Base-by-base conservation (phyloP, 2,329 filamentous ascomycete genomes). In the Fusarium fujikuroi region DNA sequence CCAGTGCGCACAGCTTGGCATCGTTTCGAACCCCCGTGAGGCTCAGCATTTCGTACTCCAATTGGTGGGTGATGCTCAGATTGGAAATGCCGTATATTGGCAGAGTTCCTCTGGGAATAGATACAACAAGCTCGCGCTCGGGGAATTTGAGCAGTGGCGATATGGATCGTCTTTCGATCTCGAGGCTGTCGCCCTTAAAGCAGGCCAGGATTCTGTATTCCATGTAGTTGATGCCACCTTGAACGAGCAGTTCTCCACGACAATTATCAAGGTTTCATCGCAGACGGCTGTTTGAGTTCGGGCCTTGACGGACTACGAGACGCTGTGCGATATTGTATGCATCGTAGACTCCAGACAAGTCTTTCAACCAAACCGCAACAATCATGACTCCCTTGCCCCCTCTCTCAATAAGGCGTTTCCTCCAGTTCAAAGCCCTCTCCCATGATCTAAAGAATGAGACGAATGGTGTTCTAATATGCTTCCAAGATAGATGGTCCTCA, bases 321-420 rank as follows among this genome's bases (percentile, higher is more conserved):
- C 9, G 1, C 30, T 5, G 8, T 50, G 43, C 37, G 7, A 59
- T 50, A 18, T 6, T 9, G 3, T 58, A 14, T 9, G 32, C 60
- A 37, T 65, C 44, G 25, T 58, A 64, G 11, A 58, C 43, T 16
- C 14, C 11, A n/a, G 42, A 25, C 11, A 43, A 7, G 9, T 11
- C 60, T 9, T 65, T 28, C 19, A 52, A 28, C 50, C 60, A 65
- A 28, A 65, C 60, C 9, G 44, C 60, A 6, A 65, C 30, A 15
- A 66, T 47, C 16, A 34, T 28, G 7, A 52, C 15, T 10, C 11
- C 21, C 21, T 5, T 36, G 2, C 19, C 50, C 18, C 15, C 25
- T 43, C 21, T 19, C 1, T 18, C 3, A 3, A 50, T 40, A 4
- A 47, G 42, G 2, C 0, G 5, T 21, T 34, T 1, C 18, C 60